Base-by-base conservation (phyloP, 2,329 filamentous ascomycete species). In the Apiospora koreana region DNA sequence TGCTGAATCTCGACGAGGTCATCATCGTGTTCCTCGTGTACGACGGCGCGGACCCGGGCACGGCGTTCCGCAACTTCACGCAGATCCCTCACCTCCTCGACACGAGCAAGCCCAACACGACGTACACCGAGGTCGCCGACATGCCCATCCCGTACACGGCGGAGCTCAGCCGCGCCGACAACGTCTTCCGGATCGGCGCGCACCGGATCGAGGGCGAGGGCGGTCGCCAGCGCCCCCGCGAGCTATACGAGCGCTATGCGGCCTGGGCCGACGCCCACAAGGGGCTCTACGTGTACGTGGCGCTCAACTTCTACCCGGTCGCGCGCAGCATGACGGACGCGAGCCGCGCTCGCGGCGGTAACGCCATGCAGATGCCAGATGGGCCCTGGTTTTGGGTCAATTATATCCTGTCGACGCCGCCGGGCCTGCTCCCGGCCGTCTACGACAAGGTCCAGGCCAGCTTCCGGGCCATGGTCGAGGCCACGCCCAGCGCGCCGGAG, bases 1-100 rank as follows among this genome's bases (percentile, higher is more conserved):
- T 73, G 23, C 72, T 80, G 3, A 77, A 78, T 64, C 74, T 80
- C 12, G 77, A 80, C 54, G 76, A 80, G 72, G 74, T 73, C 3
- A 78, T 78, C 58, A 70, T 80, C 54, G 72, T 80, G 76, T 80
- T 80, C 71, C 71, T 80, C n/a, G 79, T 80, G 38, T 80, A 80
- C 46, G 79, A 80, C 48, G 79, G 79, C 0, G 73, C 75, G 6
- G 76, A 80, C 46, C 69, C 79, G 2, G 78, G 79, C 1, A 35
- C 75, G 50, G 75, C 77, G 2, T 80, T 80, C 69, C 65, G 68
- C 10, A 79, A 80, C 68, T 80, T 80, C 71, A 80, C 78, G 9
- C 73, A 69, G 43, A 79, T 80, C 25, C 77, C 79, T 3, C 69
- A 75, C 62, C 23, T 80, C 2, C 18, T 80, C 38, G 74, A 79